A percentile compares a stretch with the other conserved stretches of the same genome.
phyloP scores from a whole-genome alignment of 2,329 filamentous ascomycete species.

The Colletotrichum tofieldiae region DNA sequence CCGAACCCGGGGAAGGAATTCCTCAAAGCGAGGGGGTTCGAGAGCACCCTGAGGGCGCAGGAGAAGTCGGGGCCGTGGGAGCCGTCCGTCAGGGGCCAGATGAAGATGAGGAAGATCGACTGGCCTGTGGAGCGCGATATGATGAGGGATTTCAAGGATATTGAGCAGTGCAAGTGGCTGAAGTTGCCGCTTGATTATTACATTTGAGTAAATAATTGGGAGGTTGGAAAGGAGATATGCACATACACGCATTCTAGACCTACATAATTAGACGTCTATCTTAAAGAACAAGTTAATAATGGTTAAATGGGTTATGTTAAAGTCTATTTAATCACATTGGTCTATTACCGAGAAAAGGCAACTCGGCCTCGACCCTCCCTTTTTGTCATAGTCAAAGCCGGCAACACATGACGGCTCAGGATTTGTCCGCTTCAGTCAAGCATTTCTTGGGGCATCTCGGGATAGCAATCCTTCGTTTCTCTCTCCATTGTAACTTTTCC shows the following conservation, averaged over 20 bases:
- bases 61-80: conserved; percentile 57
- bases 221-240: background rate
- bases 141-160: conserved; percentile 58
- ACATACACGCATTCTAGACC: background rate
- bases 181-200: conserved; percentile 58
- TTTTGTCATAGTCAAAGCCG: background rate
- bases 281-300: background rate
- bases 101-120: conserved; percentile 60
- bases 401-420: background rate
- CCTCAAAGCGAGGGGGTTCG: conserved; percentile 46
- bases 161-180: conserved; percentile 62
- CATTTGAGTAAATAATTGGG: conserved; percentile 44
- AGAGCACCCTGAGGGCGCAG: conserved; percentile 52
- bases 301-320: background rate
- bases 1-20: conserved; percentile 61
- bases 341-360: background rate
- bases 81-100: conserved; percentile 55
- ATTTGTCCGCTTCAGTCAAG: background rate
- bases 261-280: background rate
- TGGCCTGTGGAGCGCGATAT: conserved; percentile 49
- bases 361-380: too few species aligned
- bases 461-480: too few species aligned
- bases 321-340: background rate
- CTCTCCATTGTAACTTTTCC: too few species aligned
- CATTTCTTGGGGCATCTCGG: background rate